Evolutionary conservation across 306 rosid species (phyloP).

Genomic region (Castanospermum australe): DNA sequence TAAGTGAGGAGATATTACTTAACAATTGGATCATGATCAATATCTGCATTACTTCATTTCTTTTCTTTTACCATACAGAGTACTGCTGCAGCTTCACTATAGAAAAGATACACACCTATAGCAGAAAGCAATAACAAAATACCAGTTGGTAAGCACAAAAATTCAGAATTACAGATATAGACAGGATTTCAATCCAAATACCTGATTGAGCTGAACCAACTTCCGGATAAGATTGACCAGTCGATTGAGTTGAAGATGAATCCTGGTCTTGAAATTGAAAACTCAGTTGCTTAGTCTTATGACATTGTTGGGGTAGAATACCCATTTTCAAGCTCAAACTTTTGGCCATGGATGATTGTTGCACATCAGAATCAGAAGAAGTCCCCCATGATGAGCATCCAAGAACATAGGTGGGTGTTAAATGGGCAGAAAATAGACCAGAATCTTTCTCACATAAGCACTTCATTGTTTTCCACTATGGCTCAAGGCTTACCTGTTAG

Average conservation of each 20-base stretch:
- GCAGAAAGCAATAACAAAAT: neutral
- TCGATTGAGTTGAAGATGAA: constrained; percentile 68
- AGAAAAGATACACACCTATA: neutral
- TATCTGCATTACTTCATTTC: neutral
- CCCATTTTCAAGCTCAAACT: constrained; percentile 49
- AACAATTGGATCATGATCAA: neutral
- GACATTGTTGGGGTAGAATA: constrained; percentile 38
- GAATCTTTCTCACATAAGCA: constrained; percentile 34
- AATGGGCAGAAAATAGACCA: constrained; percentile 27
- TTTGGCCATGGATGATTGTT: constrained; percentile 45
- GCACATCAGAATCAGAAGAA: constrained; percentile 37
- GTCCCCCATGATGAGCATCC: constrained; percentile 31
- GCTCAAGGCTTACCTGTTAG: constrained; percentile 19
- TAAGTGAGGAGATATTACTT: neutral
- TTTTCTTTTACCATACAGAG: neutral
- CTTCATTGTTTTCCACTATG: constrained; percentile 34
- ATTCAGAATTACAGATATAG: neutral
- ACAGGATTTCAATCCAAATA: neutral
- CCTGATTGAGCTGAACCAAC: constrained; percentile 51
- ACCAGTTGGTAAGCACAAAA: neutral
- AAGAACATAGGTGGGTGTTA: constrained; percentile 14
- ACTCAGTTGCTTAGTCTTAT: constrained; percentile 40
- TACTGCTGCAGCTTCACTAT: constrained; percentile 1
- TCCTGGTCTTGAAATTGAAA: constrained; percentile 60
- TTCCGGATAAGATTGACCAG: constrained; percentile 52